phyloP scores from a whole-genome alignment of 345 rosid species.

The Carallia brachiata region DNA sequence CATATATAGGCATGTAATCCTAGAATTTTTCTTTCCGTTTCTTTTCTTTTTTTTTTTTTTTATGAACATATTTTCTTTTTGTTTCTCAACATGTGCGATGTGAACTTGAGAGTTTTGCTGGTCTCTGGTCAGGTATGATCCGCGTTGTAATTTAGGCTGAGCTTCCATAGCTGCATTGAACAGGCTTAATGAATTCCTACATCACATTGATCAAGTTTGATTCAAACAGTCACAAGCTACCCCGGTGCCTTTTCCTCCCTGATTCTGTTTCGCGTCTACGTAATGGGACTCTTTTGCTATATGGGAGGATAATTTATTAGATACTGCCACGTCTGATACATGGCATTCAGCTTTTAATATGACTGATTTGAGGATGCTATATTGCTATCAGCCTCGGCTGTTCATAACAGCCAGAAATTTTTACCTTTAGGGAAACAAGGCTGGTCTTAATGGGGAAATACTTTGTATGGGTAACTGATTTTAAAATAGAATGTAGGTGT shows the following conservation, averaged over 20 bases:
- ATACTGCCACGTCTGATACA: too few species aligned
- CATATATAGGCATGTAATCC: constrained; percentile 20
- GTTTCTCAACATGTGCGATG: constrained; percentile 22
- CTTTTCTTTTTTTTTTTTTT: not conserved
- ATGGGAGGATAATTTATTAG: too few species aligned
- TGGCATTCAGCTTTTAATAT: too few species aligned
- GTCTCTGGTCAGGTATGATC: not conserved
- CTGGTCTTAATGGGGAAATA: not conserved
- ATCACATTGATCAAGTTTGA: too few species aligned
- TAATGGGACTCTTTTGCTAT: too few species aligned
- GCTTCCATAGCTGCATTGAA: not conserved
- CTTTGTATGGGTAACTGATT: constrained; percentile 5
- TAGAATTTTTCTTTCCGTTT: constrained; percentile 7
- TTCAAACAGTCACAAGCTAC: not conserved
- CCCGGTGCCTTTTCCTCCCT: not conserved
- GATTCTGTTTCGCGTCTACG: too few species aligned
- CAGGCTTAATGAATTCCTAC: not conserved
- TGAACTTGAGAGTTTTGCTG: not conserved
- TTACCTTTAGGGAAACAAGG: not conserved
- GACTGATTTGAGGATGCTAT: too few species aligned
- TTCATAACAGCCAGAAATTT: too few species aligned
- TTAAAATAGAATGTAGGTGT: not conserved
- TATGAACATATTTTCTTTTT: too few species aligned
- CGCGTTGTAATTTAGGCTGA: not conserved
- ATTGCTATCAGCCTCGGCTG: too few species aligned